Evolutionary conservation across 2,329 filamentous ascomycete genomes (phyloP), one percentile per base, ranked within the genome.

Genomic region (Aspergillus japonicus): DNA sequence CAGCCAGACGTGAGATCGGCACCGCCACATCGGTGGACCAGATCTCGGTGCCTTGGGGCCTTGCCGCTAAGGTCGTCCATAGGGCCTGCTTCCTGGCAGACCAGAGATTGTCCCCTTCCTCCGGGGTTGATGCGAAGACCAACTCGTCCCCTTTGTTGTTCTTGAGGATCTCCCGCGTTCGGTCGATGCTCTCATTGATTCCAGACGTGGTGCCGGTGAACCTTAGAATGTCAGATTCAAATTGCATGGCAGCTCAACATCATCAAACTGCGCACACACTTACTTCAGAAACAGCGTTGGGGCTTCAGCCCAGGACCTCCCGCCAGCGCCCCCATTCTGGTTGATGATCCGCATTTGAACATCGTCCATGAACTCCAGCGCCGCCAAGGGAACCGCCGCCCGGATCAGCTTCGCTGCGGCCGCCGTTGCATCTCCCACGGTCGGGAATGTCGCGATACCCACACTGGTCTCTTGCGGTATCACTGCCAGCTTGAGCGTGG

Each of bases 161-260:
- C 48, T 78, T 75, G 44, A 78, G 78, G 60, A 92, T 84, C 12
- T 75, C 69, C 64, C 84, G 54, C 92, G 90, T 5, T 78, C 75
- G 50, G 93, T 88, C 67, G 92, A 90, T 67, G 94, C 90, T 63
- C 84, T 82, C 3, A 95, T 90, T 26, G 87, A 84, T 44, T 83
- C 26, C 53, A 14, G 42, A 82, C 68, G 87, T 87, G 1, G 90
- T 92, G 19, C 91, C 91, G 1, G 89, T 87, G 71, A 96, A 61
- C 11, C 61, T 63, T 12, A 35, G 26, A 11, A 4, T 24, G 42
- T 48, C n/a, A 55, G 53, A n/a, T 12, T 16, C 14, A 16, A 4
- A 1, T 12, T 10, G 5, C 11, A 35, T 12, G 14, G 11, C 33
- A 5, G 33, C 33, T 16, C 11, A 16, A 6, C 12, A 16, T 0